Percentiles rank a stretch among this genome's conserved stretches.
These are phyloP conservation scores for Hyphopichia buzzinii DNA, from an alignment of 1,139 yeast species.

Conservation along the genomic window DNA sequence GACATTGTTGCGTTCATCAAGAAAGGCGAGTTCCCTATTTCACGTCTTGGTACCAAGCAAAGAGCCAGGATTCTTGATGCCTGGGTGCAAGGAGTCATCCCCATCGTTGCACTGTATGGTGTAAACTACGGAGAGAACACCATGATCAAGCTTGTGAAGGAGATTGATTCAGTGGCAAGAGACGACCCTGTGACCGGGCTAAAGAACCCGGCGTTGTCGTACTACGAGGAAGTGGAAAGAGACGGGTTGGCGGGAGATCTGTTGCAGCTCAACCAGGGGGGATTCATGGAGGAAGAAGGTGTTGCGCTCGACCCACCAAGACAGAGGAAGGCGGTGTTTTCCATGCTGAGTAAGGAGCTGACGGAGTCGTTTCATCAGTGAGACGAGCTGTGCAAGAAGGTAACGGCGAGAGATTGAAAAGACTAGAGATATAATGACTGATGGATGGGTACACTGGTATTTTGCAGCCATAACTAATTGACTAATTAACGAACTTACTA, in stretches of 20 bases:
- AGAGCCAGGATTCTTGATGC: constrained; percentile 66
- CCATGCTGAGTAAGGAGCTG: constrained; percentile 5
- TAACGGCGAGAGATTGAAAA: too few species aligned
- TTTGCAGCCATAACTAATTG: too few species aligned
- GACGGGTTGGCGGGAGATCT: constrained; percentile 9
- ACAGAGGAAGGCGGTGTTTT: constrained; percentile 7
- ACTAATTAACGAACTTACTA: too few species aligned
- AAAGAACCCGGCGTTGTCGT: constrained; percentile 44
- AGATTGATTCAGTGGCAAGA: constrained; percentile 43
- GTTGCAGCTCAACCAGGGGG: constrained; percentile 14
- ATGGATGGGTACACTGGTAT: too few species aligned
- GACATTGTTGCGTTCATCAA: constrained; percentile 83
- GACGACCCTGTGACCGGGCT: constrained; percentile 44
- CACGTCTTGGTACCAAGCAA: constrained; percentile 73
- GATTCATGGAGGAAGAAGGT: constrained; percentile 29
- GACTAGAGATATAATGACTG: too few species aligned
- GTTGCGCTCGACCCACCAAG: constrained; percentile 19
- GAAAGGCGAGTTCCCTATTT: constrained; percentile 62
- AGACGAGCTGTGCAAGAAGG: too few species aligned
- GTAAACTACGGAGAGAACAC: constrained; percentile 67
- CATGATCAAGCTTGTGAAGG: constrained; percentile 53
- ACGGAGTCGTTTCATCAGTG: constrained; percentile 1
- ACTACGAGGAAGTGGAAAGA: constrained; percentile 31
- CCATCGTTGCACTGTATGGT: constrained; percentile 43
- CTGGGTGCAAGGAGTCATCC: constrained; percentile 50